These are phyloP conservation scores for Tulasnella sp. DNA, from an alignment of 768 basidiomycete genomes.

Conservation along the genomic window DNA sequence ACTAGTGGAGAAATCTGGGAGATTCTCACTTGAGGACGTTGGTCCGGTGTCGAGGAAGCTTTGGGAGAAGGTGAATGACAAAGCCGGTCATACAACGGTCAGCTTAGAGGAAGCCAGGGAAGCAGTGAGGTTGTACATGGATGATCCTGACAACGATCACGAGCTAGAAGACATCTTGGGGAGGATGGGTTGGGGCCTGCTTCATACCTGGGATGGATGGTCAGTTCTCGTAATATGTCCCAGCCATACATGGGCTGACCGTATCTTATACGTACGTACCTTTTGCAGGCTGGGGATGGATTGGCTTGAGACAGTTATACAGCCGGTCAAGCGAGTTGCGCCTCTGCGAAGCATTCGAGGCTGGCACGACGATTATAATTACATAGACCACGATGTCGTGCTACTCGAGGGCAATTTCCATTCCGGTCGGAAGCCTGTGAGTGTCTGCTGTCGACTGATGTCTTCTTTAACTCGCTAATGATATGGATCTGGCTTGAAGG, in stretches of 20 bases:
- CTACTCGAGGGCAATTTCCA: slow-evolving; percentile 33
- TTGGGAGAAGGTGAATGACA: background rate
- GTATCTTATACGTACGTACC: too few species aligned
- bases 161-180: slow-evolving; percentile 26
- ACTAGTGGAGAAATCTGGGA: background rate
- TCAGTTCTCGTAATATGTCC: slow-evolving; percentile 22
- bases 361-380: slow-evolving; percentile 30
- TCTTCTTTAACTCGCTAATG: too few species aligned
- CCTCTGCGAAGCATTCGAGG: slow-evolving; percentile 30
- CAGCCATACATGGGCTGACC: background rate
- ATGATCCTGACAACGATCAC: slow-evolving; percentile 20
- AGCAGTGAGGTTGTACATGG: slow-evolving; percentile 13
- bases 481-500: slow-evolving; percentile 15
- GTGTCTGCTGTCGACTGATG: too few species aligned
- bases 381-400: slow-evolving; percentile 28
- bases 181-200: slow-evolving; percentile 30
- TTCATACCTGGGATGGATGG: slow-evolving; percentile 33
- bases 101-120: slow-evolving; percentile 23
- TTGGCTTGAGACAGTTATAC: slow-evolving; percentile 32
- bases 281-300: slow-evolving; percentile 32
- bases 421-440: slow-evolving; percentile 27
- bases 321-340: slow-evolving; percentile 29
- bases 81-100: slow-evolving; percentile 20
- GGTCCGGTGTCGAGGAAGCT: background rate
- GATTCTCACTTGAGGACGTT: background rate